Conservation (phyloP, 1,284 basidiomycete species). For the Schizopora paradoxa region DNA sequence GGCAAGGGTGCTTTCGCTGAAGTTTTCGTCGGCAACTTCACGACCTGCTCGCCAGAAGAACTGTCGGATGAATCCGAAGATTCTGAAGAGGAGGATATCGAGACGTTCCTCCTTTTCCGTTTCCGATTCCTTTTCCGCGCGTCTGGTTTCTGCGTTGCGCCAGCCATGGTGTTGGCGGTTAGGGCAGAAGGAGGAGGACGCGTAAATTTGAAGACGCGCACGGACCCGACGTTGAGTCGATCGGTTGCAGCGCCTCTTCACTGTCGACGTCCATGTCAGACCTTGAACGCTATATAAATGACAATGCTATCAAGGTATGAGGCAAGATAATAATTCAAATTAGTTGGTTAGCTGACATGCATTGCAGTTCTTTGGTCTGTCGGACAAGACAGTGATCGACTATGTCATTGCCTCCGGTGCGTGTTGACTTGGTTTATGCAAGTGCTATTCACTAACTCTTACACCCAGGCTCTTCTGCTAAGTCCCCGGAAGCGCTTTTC, state of each 20-base stretch:
- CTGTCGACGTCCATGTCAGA: slow-evolving; percentile 36
- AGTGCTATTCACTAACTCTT: not conserved
- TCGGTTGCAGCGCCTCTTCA: too few species aligned
- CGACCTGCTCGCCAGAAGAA: slow-evolving; percentile 26
- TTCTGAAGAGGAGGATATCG: slow-evolving; percentile 31
- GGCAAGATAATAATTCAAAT: not conserved
- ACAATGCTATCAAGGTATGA: slow-evolving; percentile 77
- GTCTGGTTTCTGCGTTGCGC: slow-evolving; percentile 1
- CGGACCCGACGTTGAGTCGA: too few species aligned
- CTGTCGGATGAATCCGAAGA: slow-evolving; percentile 26
- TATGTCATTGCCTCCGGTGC: slow-evolving; percentile 80
- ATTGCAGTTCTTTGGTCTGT: slow-evolving; percentile 70
- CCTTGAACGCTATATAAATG: slow-evolving; percentile 77
- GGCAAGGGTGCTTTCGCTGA: slow-evolving; percentile 9
- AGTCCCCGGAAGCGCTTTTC: slow-evolving; percentile 77
- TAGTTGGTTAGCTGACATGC: slow-evolving; percentile 5
- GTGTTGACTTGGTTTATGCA: slow-evolving; percentile 27
- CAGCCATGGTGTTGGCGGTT: too few species aligned
- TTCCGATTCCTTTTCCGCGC: slow-evolving; percentile 34
- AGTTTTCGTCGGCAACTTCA: slow-evolving; percentile 19
- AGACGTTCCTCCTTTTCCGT: slow-evolving; percentile 35
- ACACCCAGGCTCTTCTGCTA: slow-evolving; percentile 68
- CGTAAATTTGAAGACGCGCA: too few species aligned
- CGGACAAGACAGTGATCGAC: slow-evolving; percentile 78
- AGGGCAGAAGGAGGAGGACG: too few species aligned